Evolutionary conservation across 768 basidiomycete genomes (phyloP).

Genomic region (Scleroderma bovista): DNA sequence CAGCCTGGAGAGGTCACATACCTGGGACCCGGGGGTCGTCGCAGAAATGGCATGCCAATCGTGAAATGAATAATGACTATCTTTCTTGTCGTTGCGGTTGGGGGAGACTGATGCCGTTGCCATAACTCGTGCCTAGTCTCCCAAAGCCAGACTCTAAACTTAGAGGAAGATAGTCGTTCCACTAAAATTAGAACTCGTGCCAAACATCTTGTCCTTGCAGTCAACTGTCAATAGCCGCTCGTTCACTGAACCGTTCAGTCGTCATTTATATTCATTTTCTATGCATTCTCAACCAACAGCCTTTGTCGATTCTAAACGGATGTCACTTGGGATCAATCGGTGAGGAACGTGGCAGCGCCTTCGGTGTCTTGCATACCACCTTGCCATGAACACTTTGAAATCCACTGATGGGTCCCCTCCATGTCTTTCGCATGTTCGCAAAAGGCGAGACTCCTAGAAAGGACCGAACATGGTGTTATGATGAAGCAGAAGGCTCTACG

Average conservation of each 20-base stretch:
- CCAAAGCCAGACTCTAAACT: too few relatives aligned
- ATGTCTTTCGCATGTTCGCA: slow-evolving; percentile 85
- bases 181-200: too few relatives aligned
- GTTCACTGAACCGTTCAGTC: too few relatives aligned
- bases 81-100: too few relatives aligned
- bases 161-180: too few relatives aligned
- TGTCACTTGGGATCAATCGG: slow-evolving; percentile 60
- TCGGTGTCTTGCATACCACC: slow-evolving; percentile 63
- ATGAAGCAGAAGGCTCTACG: slow-evolving; percentile 80
- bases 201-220: slow-evolving; percentile 72
- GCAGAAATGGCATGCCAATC: too few relatives aligned
- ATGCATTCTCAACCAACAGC: slow-evolving; percentile 63
- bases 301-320: slow-evolving; percentile 40
- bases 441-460: slow-evolving; percentile 65
- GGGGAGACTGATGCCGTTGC: too few relatives aligned
- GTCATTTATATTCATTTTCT: slow-evolving; percentile 69
- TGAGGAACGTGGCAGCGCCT: slow-evolving; percentile 64
- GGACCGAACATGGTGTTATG: slow-evolving; percentile 72
- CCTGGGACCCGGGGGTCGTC: too few relatives aligned
- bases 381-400: slow-evolving; percentile 74
- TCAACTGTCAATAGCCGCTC: slow-evolving; percentile 57
- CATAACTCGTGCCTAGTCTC: too few relatives aligned
- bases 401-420: slow-evolving; percentile 61
- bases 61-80: too few relatives aligned
- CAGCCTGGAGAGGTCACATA: too few relatives aligned